These are phyloP conservation scores for Striga hermonthica DNA, from an alignment of 305 asterid species.

Conservation along the genomic window DNA sequence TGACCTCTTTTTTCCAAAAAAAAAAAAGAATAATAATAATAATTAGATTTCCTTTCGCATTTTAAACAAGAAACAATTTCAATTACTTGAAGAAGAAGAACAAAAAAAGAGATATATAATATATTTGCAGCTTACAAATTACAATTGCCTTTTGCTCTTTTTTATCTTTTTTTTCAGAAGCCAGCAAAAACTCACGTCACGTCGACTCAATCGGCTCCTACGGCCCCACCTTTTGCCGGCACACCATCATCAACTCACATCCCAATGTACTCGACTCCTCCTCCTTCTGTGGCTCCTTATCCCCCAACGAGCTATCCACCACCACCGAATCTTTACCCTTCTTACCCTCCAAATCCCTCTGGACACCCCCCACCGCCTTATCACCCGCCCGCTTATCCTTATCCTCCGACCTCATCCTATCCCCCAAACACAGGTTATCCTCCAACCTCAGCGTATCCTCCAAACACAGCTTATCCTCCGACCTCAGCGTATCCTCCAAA, in stretches of 20 bases:
- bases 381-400: slow-evolving; percentile 40
- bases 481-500: slow-evolving; percentile 57
- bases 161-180: slow-evolving; percentile 49
- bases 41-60: background rate
- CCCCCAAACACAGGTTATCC: slow-evolving; percentile 36
- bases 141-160: no score
- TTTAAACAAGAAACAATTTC: background rate
- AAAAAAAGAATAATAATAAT: no score
- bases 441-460: slow-evolving; percentile 22
- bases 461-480: slow-evolving; percentile 43
- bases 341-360: slow-evolving; percentile 34
- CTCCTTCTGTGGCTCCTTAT: slow-evolving; percentile 39
- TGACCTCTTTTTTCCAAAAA: background rate
- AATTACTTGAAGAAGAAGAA: background rate
- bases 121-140: no score
- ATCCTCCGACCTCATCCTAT: slow-evolving; percentile 37
- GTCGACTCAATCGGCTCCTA: slow-evolving; percentile 67
- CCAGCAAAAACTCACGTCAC: slow-evolving; percentile 45
- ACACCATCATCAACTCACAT: slow-evolving; percentile 37
- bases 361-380: slow-evolving; percentile 60
- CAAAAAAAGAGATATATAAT: no score
- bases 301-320: slow-evolving; percentile 41
- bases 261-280: slow-evolving; percentile 50
- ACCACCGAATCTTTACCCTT: slow-evolving; percentile 25
- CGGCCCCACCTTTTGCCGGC: slow-evolving; percentile 43